Evolutionary conservation across 306 rosid genomes (phyloP), one percentile per base, ranked within the genome.

Genomic region (Urtica urens): DNA sequence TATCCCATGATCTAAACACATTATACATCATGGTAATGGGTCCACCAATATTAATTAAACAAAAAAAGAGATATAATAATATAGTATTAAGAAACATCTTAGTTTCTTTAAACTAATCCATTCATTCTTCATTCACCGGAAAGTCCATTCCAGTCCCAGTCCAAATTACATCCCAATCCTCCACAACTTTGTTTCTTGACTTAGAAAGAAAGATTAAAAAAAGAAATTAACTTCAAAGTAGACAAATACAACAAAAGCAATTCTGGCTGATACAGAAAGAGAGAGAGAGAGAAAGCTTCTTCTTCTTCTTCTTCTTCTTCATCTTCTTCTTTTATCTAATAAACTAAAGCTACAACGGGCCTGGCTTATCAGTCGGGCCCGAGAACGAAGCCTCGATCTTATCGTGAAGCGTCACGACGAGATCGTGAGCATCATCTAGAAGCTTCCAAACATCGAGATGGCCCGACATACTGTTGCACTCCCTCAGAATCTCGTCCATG

Each of bases 401-500:
- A 62, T 92, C 87, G 54, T 92, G 96, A 68, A 92, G 93, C 66
- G 74, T 85, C 63, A 92, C 94, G 67, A 92, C 99, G 78, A 92
- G 70, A 67, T 69, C 70, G 55, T 92, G 99, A 14, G 99, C 99
- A 75, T 82, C 99, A 53, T 92, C 99, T 26, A 92, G 75, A 48
- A 92, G 87, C 58, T 92, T 92, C 99, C 99, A 92, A 60, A 92
- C 78, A 71, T 92, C 93, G 15, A 92, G 93, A 25, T 77, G 94
- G 50, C 99, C 99, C 0, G 99, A 69, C 96, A 92, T 92, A 75
- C 96, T 78, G 56, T 92, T 92, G 59, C 99, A 92, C 64, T 92
- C 99, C 79, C 94, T 79, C 17, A 92, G 60, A 63, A 92, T 92
- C 67, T 92, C 99, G 8, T 92, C 99, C 99, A 92, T 92, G 86